Evolutionary conservation across 768 basidiomycete species (phyloP).

Genomic region (Rhodotorula paludigena): DNA sequence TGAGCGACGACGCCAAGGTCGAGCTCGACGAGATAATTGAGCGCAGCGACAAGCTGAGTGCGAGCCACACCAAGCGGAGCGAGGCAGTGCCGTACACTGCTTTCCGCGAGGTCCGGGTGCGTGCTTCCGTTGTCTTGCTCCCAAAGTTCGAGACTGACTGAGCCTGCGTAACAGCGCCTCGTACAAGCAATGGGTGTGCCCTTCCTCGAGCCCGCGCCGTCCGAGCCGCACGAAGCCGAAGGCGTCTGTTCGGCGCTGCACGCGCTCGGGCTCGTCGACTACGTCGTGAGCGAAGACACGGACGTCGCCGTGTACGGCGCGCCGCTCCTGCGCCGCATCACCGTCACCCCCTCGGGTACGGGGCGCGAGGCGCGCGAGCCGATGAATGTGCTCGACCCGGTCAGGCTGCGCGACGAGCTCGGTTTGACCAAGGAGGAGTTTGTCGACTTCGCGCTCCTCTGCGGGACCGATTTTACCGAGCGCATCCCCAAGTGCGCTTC

Average conservation of each 20-base stretch:
- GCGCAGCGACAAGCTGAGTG: background rate
- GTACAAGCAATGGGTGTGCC: slow-evolving; percentile 24
- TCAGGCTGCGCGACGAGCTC: background rate
- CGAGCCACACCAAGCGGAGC: background rate
- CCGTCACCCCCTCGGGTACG: background rate
- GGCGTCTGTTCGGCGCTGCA: slow-evolving; percentile 26
- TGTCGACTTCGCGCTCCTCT: slow-evolving; percentile 25
- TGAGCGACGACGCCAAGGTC: background rate
- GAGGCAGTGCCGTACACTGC: background rate
- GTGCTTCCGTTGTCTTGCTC: background rate
- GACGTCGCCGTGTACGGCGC: slow-evolving; percentile 34
- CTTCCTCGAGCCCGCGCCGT: slow-evolving; percentile 7
- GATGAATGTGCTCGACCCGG: slow-evolving; percentile 30
- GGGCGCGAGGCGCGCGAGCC: background rate
- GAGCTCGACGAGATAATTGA: background rate
- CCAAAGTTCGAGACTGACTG: too few relatives aligned
- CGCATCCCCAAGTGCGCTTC: slow-evolving; percentile 3
- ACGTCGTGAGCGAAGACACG: slow-evolving; percentile 37
- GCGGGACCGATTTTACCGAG: slow-evolving; percentile 37
- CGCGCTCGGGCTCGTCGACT: slow-evolving; percentile 8
- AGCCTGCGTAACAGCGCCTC: background rate
- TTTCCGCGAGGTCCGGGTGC: slow-evolving; percentile 9
- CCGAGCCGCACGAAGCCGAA: slow-evolving; percentile 31
- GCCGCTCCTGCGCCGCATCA: slow-evolving; percentile 8
- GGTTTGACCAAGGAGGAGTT: slow-evolving; percentile 18